These are phyloP conservation scores for Cordia subcordata DNA, from an alignment of 257 asterid species.

Conservation along the genomic window DNA sequence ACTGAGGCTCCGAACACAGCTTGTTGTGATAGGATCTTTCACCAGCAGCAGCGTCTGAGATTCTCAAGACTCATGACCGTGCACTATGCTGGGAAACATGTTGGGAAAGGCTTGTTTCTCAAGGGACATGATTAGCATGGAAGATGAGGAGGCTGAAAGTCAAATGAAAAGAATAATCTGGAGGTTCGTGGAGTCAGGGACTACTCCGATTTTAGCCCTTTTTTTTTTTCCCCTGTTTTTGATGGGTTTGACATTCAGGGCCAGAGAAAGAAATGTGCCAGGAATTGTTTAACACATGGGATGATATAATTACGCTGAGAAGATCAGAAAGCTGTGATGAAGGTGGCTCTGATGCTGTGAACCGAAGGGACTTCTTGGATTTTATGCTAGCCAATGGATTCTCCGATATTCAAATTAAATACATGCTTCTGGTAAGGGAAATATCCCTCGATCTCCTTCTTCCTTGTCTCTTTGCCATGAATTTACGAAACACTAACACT, in stretches of 20 bases:
- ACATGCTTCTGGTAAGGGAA: constrained; percentile 44
- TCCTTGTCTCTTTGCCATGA: no score
- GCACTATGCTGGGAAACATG: constrained; percentile 16
- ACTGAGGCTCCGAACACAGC: constrained; percentile 29
- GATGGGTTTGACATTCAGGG: constrained; percentile 18
- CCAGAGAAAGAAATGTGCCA: constrained; percentile 13
- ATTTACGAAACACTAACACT: constrained; percentile 35
- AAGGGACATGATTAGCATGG: constrained; percentile 18
- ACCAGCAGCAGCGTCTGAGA: constrained; percentile 25
- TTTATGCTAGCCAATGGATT: constrained; percentile 28
- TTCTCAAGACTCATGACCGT: constrained; percentile 32
- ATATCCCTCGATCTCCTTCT: no score
- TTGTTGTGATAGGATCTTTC: constrained; percentile 31
- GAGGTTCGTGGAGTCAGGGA: constrained; percentile 37
- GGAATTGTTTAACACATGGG: constrained; percentile 26
- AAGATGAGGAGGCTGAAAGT: constrained; percentile 19
- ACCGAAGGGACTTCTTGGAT: constrained; percentile 27
- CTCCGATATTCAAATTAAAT: constrained; percentile 25
- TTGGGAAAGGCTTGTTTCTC: constrained; percentile 32
- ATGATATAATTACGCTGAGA: constrained; percentile 19
- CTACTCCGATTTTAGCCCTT: constrained; percentile 35
- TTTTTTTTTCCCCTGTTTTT: constrained; percentile 28
- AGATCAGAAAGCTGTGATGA: no score
- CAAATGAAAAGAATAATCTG: constrained; percentile 33
- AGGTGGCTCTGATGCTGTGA: background rate